Conservation (phyloP, 345 rosid genomes). For the Hibiscus trionum region DNA sequence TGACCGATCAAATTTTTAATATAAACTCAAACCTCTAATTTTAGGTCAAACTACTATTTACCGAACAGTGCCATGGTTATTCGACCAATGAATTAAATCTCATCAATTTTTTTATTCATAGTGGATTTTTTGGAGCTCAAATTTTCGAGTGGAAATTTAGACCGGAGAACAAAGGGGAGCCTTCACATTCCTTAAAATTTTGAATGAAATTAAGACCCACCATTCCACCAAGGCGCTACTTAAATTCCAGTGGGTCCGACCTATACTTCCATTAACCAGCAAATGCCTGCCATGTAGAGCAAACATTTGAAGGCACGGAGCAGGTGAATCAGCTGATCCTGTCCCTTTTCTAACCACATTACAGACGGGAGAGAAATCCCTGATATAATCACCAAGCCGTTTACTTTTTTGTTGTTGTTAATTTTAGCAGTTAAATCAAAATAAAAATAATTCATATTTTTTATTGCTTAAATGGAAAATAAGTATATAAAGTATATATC, state of each 20-base stretch:
- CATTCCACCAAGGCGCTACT: not conserved
- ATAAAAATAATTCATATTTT: too few species aligned
- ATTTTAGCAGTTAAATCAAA: not conserved
- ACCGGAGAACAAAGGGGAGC: too few species aligned
- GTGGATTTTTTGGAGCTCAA: too few species aligned
- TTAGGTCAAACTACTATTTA: too few species aligned
- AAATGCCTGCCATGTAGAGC: not conserved
- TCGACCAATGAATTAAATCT: too few species aligned
- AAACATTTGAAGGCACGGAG: not conserved
- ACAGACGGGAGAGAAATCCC: constrained; percentile 12
- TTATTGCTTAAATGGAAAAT: too few species aligned
- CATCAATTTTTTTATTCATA: too few species aligned
- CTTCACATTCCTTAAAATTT: not conserved
- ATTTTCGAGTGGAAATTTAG: too few species aligned
- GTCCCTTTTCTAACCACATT: constrained; percentile 13
- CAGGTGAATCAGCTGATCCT: not conserved
- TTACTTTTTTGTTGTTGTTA: not conserved
- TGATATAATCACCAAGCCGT: constrained; percentile 11
- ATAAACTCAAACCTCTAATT: too few species aligned
- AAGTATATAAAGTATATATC: too few species aligned
- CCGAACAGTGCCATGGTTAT: too few species aligned
- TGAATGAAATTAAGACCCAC: not conserved
- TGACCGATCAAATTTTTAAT: too few species aligned
- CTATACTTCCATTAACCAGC: not conserved
- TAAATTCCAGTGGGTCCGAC: not conserved